phyloP scores from a whole-genome alignment of 495 filamentous ascomycete species.

The Podospora tetraspora region DNA sequence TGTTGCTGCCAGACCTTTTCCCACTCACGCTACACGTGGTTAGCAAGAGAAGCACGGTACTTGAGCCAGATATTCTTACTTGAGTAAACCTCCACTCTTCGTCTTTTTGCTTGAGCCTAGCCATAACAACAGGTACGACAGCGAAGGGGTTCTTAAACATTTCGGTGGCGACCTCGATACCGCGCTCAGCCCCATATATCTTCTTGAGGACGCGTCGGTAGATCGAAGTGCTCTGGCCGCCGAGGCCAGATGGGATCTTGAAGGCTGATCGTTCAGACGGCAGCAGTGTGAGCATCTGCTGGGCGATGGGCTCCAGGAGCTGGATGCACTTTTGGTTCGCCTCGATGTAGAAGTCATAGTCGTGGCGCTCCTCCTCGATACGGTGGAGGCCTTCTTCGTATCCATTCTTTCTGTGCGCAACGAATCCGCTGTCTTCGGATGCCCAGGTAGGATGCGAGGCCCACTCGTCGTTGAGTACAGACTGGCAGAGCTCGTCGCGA shows the following conservation, averaged over 20 bases:
- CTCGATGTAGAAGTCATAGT: conserved; percentile 98
- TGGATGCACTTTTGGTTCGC: conserved; percentile 89
- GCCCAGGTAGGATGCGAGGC: conserved; percentile 99
- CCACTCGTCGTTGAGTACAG: conserved; percentile 96
- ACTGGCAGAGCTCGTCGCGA: conserved; percentile 84
- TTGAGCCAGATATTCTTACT: conserved; percentile 17
- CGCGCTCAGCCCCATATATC: conserved; percentile 85
- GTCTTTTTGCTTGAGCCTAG: conserved; percentile 83
- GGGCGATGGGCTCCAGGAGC: conserved; percentile 86
- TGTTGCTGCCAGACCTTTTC: conserved; percentile 97
- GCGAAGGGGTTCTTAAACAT: conserved; percentile 75
- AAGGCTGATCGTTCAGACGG: conserved; percentile 65
- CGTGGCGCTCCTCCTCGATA: conserved; percentile 96
- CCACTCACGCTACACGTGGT: conserved; percentile 73
- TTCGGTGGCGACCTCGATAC: conserved; percentile 71
- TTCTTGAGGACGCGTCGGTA: conserved; percentile 97
- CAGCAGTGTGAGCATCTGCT: conserved; percentile 72
- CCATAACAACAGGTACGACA: conserved; percentile 80
- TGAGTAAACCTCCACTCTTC: conserved; percentile 96
- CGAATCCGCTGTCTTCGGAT: conserved; percentile 95
- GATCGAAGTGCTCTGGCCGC: conserved; percentile 90
- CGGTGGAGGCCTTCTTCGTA: conserved; percentile 90
- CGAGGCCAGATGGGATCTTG: conserved; percentile 73
- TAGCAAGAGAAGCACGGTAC: conserved; percentile 5
- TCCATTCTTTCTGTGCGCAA: conserved; percentile 93